These are phyloP conservation scores for Xylariales sp. DNA, from an alignment of 2,329 filamentous ascomycete genomes.

Conservation along the genomic window DNA sequence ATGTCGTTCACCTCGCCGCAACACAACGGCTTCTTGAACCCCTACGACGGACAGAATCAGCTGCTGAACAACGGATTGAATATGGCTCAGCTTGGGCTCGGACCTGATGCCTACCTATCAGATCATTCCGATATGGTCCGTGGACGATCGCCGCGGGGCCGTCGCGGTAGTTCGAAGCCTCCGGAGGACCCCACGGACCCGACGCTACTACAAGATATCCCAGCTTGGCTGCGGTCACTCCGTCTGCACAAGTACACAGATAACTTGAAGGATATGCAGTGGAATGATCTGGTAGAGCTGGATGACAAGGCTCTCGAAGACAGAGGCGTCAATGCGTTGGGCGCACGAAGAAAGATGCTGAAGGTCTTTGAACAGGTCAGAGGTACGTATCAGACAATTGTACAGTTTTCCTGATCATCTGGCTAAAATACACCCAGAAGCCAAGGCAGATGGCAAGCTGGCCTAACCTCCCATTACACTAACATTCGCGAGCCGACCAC, in stretches of 20 bases:
- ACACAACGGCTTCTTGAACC: conserved; percentile 88
- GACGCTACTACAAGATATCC: conserved; percentile 86
- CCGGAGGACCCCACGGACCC: conserved; percentile 96
- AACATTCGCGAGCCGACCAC: conserved; percentile 12
- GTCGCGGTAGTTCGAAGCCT: conserved; percentile 92
- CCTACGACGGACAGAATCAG: conserved; percentile 74
- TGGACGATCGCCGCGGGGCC: conserved; percentile 85
- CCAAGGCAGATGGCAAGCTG: conserved; percentile 69
- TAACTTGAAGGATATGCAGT: conserved; percentile 94
- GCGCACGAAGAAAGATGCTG: conserved; percentile 93
- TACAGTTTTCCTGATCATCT: background rate
- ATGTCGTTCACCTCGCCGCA: conserved; percentile 81
- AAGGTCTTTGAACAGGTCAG: conserved; percentile 98
- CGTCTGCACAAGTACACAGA: conserved; percentile 98
- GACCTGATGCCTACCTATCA: conserved; percentile 82
- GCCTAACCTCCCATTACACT: conserved; percentile 29
- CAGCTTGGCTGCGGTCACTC: conserved; percentile 89
- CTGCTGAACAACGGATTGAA: conserved; percentile 57
- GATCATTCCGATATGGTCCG: conserved; percentile 90
- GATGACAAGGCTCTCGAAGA: conserved; percentile 92
- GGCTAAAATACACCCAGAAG: conserved; percentile 47
- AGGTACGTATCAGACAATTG: conserved; percentile 40
- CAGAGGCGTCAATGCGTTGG: conserved; percentile 89
- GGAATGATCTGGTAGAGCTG: conserved; percentile 86
- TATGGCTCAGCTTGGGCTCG: conserved; percentile 66